phyloP scores from a whole-genome alignment of 2,329 filamentous ascomycete genomes.

The Cercospora sp. region DNA sequence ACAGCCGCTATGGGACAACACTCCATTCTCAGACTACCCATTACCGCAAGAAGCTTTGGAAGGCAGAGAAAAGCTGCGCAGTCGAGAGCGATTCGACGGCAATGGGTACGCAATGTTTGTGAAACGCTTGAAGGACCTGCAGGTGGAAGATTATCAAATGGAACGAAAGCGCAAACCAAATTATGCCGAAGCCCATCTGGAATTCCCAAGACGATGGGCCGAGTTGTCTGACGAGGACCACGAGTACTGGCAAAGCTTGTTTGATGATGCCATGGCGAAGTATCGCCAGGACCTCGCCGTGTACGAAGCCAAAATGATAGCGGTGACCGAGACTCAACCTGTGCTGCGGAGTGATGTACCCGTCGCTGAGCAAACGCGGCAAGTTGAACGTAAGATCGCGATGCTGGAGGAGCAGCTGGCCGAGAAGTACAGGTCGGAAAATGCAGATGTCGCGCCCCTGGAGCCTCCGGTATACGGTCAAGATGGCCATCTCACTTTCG shows the following conservation, averaged over 20 bases:
- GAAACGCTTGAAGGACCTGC: slow-evolving; percentile 24
- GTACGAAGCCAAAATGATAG: slow-evolving; percentile 35
- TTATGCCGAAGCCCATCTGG: slow-evolving; percentile 33
- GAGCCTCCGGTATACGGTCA: slow-evolving; percentile 30
- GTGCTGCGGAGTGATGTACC: slow-evolving; percentile 27
- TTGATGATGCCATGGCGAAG: slow-evolving; percentile 31
- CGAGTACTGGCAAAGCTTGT: slow-evolving; percentile 34
- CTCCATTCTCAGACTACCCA: slow-evolving; percentile 27
- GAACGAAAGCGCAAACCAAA: slow-evolving; percentile 32
- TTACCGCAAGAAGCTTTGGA: slow-evolving; percentile 28
- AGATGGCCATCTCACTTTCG: slow-evolving; percentile 33
- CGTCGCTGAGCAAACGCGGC: slow-evolving; percentile 24
- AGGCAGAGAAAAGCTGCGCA: slow-evolving; percentile 20
- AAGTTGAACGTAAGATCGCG: slow-evolving; percentile 33
- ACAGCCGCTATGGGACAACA: slow-evolving; percentile 29
- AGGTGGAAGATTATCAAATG: slow-evolving; percentile 31
- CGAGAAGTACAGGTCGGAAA: slow-evolving; percentile 31
- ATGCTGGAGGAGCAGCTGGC: slow-evolving; percentile 35
- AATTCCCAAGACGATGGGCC: slow-evolving; percentile 34
- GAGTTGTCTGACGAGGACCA: slow-evolving; percentile 29
- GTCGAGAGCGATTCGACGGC: slow-evolving; percentile 20
- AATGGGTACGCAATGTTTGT: slow-evolving; percentile 38
- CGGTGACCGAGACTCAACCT: slow-evolving; percentile 29
- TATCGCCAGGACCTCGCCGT: slow-evolving; percentile 35
- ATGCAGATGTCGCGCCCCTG: slow-evolving; percentile 27